phyloP scores from a whole-genome alignment of 768 basidiomycete genomes.

The Mycena latifolia region DNA sequence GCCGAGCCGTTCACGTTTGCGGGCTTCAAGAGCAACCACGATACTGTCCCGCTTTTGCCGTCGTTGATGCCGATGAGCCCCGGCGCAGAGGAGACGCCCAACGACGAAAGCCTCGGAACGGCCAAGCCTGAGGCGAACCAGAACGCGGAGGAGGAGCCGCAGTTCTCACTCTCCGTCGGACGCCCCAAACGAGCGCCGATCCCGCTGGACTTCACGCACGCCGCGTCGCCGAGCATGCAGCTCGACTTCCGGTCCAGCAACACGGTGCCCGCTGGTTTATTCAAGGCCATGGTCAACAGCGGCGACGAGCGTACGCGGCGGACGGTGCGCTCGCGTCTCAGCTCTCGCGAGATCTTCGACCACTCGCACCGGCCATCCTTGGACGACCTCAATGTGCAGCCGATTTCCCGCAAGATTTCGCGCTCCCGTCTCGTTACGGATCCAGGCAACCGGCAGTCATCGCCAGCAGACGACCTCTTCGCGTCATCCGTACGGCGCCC shows the following conservation, averaged over 20 bases:
- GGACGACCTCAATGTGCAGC: slow-evolving; percentile 78
- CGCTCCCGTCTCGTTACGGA: slow-evolving; percentile 70
- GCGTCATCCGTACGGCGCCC: slow-evolving; percentile 44
- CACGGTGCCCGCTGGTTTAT: slow-evolving; percentile 87
- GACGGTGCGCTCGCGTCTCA: slow-evolving; percentile 80
- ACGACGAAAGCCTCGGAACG: slow-evolving; percentile 47
- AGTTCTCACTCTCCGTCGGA: slow-evolving; percentile 41
- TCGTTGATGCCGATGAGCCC: slow-evolving; percentile 32
- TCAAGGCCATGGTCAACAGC: slow-evolving; percentile 77
- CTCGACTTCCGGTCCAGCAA: slow-evolving; percentile 73
- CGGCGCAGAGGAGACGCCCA: slow-evolving; percentile 40
- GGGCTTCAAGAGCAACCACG: slow-evolving; percentile 61
- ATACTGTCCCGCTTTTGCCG: slow-evolving; percentile 31
- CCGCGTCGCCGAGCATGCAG: slow-evolving; percentile 45
- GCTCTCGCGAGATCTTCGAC: slow-evolving; percentile 81
- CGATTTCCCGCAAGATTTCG: slow-evolving; percentile 73
- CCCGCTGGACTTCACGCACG: slow-evolving; percentile 77
- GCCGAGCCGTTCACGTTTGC: slow-evolving; percentile 77
- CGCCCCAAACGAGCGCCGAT: slow-evolving; percentile 79
- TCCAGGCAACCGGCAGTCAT: slow-evolving; percentile 52
- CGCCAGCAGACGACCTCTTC: slow-evolving; percentile 57
- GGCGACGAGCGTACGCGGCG: slow-evolving; percentile 76
- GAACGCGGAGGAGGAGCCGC: slow-evolving; percentile 39
- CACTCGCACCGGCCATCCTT: slow-evolving; percentile 78
- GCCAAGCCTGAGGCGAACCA: slow-evolving; percentile 47